phyloP scores from a whole-genome alignment of 1,284 basidiomycete genomes.

The Sutorius eximius region DNA sequence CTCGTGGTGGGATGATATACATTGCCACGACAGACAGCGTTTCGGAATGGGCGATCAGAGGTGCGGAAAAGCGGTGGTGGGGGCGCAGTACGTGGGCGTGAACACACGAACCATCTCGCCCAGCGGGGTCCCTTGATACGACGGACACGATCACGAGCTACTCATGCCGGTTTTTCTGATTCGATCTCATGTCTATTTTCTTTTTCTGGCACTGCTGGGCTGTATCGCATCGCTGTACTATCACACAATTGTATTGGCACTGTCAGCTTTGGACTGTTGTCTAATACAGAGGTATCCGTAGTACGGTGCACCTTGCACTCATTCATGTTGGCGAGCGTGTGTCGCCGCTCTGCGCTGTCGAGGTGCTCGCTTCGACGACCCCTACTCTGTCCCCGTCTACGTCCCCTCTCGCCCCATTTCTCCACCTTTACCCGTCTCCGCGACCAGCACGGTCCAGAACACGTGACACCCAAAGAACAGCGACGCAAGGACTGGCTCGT shows the following conservation, averaged over 20 bases:
- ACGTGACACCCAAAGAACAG: slow-evolving; percentile 46
- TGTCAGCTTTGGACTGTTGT: background rate
- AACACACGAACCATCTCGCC: slow-evolving; percentile 4
- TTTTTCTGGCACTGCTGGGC: slow-evolving; percentile 8
- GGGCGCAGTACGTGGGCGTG: slow-evolving; percentile 35
- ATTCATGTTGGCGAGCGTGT: slow-evolving; percentile 26
- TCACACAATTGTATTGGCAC: slow-evolving; percentile 17
- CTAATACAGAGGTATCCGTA: background rate
- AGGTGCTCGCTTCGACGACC: slow-evolving; percentile 2
- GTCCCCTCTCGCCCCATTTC: slow-evolving; percentile 5
- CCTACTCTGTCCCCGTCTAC: slow-evolving; percentile 3
- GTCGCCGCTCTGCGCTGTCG: slow-evolving; percentile 15
- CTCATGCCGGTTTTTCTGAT: slow-evolving; percentile 7
- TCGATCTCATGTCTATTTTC: slow-evolving; percentile 8
- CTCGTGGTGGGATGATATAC: slow-evolving; percentile 64
- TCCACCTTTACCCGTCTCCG: slow-evolving; percentile 14
- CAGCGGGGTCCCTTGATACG: background rate
- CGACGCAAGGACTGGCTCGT: slow-evolving; percentile 69
- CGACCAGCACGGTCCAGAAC: slow-evolving; percentile 14
- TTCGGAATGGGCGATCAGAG: slow-evolving; percentile 63
- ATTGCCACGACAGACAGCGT: slow-evolving; percentile 63
- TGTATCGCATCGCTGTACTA: slow-evolving; percentile 26
- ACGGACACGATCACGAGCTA: background rate
- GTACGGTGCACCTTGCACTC: background rate
- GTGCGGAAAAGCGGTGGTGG: slow-evolving; percentile 66